A percentile compares a stretch with the other conserved stretches of the same genome.
These are phyloP conservation scores for Spiraea crenata DNA, from an alignment of 331 rosid species.

Conservation along the genomic window DNA sequence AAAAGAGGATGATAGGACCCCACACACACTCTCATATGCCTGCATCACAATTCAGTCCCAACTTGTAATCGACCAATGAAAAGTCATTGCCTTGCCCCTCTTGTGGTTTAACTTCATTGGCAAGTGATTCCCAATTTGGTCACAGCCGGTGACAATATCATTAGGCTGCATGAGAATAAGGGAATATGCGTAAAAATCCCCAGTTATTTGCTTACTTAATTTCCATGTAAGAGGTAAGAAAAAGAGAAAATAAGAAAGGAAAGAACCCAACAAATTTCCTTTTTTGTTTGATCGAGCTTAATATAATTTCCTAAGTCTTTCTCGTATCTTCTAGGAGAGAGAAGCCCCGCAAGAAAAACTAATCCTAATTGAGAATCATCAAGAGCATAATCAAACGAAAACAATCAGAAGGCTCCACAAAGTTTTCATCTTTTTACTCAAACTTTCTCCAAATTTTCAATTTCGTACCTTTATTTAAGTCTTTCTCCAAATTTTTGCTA, in stretches of 20 bases:
- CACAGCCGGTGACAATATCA: conserved; percentile 9
- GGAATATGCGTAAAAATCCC: not conserved
- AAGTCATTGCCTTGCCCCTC: not conserved
- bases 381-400: not conserved
- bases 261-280: not conserved
- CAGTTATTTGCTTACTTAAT: not conserved
- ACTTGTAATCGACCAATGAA: not conserved
- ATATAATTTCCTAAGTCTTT: not conserved
- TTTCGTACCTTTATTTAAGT: no score
- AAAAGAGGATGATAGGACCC: no score
- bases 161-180: not conserved
- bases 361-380: not conserved
- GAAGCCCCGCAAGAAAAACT: not conserved
- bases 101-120: not conserved
- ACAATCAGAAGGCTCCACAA: no score
- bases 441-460: not conserved
- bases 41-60: not conserved
- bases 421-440: not conserved
- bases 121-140: not conserved
- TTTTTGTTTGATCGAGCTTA: not conserved
- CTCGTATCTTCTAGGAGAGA: not conserved
- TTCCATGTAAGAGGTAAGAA: not conserved
- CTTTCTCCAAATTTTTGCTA: not conserved
- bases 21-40: no score
- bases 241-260: not conserved